These are phyloP conservation scores for Auricularia sp. DNA, from an alignment of 768 basidiomycete species.

Conservation along the genomic window DNA sequence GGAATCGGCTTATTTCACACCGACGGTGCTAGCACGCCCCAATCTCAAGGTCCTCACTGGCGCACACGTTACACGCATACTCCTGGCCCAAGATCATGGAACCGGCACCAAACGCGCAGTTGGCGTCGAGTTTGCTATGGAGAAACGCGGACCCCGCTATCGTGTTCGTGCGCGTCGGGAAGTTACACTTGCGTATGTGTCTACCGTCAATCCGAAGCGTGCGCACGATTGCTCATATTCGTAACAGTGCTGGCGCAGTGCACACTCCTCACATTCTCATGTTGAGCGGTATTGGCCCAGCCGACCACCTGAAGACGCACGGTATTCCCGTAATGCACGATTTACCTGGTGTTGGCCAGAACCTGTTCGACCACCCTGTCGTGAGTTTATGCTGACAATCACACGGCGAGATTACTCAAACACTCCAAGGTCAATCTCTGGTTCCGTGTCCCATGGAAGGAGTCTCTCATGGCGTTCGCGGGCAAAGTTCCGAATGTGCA, in stretches of 20 bases:
- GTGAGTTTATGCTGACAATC: conserved; percentile 7
- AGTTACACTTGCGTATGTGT: conserved; percentile 12
- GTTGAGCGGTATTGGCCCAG: conserved; percentile 57
- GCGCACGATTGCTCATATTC: background rate
- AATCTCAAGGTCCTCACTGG: conserved; percentile 11
- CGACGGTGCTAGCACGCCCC: conserved; percentile 9
- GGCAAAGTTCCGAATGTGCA: conserved; percentile 13
- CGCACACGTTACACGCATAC: conserved; percentile 10
- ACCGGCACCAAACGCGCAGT: conserved; percentile 8
- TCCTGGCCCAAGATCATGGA: conserved; percentile 7
- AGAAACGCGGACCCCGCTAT: conserved; percentile 1
- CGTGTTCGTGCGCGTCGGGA: conserved; percentile 8
- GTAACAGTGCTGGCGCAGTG: conserved; percentile 24
- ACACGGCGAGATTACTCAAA: no score
- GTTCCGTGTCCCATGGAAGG: conserved; percentile 34
- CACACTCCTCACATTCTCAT: conserved; percentile 29
- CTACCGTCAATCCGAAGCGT: background rate
- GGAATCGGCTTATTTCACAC: conserved; percentile 12
- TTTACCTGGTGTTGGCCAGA: conserved; percentile 63
- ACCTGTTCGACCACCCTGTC: conserved; percentile 61
- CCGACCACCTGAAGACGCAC: conserved; percentile 40
- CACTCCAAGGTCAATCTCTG: conserved; percentile 29
- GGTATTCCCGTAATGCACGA: conserved; percentile 49
- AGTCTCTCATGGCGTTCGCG: background rate
- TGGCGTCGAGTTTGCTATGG: conserved; percentile 10